Percentiles rank a stretch among this genome's conserved stretches.
Evolutionary conservation across 768 basidiomycete species (phyloP).

Genomic region (Hericium rajendrae): DNA sequence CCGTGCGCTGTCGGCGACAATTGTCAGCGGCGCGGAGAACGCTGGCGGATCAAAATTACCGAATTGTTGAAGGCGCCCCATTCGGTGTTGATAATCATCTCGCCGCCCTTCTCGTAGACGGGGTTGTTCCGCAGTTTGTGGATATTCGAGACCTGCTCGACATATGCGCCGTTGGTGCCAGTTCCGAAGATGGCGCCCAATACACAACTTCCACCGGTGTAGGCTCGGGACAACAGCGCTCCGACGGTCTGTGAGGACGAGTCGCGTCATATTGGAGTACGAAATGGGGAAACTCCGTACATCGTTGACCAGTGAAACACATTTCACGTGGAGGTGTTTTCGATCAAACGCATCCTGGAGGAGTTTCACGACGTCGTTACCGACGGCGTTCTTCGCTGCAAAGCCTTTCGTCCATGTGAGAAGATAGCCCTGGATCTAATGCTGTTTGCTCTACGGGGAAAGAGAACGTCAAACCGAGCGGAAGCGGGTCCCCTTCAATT

Average conservation of each 20-base stretch:
- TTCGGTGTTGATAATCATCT: slow-evolving; percentile 96
- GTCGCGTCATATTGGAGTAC: not conserved
- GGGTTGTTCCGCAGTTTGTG: slow-evolving; percentile 67
- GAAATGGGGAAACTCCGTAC: slow-evolving; percentile 33
- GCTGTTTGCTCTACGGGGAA: slow-evolving; percentile 98
- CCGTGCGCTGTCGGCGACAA: slow-evolving; percentile 44
- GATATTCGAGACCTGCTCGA: slow-evolving; percentile 80
- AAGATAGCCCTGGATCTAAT: slow-evolving; percentile 78
- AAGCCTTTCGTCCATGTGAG: slow-evolving; percentile 97
- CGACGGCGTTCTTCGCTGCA: slow-evolving; percentile 81
- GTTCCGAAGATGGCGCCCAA: slow-evolving; percentile 94
- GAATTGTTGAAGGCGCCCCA: slow-evolving; percentile 98
- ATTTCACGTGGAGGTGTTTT: slow-evolving; percentile 87
- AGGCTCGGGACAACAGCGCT: slow-evolving; percentile 85
- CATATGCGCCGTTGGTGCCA: slow-evolving; percentile 96
- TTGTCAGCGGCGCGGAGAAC: not conserved
- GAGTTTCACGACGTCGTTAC: slow-evolving; percentile 81
- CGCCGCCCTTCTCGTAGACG: slow-evolving; percentile 49
- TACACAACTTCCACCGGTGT: slow-evolving; percentile 85
- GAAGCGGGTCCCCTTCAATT: slow-evolving; percentile 28
- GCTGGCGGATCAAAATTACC: slow-evolving; percentile 33
- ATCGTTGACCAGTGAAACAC: slow-evolving; percentile 90
- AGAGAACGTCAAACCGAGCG: slow-evolving; percentile 90
- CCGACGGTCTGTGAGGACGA: slow-evolving; percentile 71
- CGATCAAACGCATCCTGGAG: slow-evolving; percentile 88